Percentiles rank a stretch among this genome's conserved stretches.
Evolutionary conservation across 495 filamentous ascomycete species (phyloP).

Genomic region (Aspergillus hancockii): DNA sequence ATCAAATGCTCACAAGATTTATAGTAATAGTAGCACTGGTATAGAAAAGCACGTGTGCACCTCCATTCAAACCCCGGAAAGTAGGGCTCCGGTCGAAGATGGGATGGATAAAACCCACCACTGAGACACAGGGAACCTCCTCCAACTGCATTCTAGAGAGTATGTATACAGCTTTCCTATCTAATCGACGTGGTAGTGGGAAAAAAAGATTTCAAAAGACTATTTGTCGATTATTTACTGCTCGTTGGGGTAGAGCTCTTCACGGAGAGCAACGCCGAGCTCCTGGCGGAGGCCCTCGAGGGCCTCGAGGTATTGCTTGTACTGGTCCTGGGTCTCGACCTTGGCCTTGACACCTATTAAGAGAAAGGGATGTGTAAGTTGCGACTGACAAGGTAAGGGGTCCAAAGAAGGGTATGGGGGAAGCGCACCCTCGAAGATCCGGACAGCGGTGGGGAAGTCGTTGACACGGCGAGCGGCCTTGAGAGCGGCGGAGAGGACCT

Average conservation of each 20-base stretch:
- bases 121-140: slow-evolving; percentile 16
- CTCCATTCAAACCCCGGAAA: slow-evolving; percentile 13
- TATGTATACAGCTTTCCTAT: slow-evolving; percentile 53
- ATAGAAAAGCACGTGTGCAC: slow-evolving; percentile 30
- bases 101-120: slow-evolving; percentile 8
- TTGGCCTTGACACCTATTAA: slow-evolving; percentile 94
- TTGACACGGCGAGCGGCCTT: slow-evolving; percentile 93
- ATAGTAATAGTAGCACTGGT: slow-evolving; percentile 26
- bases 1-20: slow-evolving; percentile 27
- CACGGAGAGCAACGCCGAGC: slow-evolving; percentile 86
- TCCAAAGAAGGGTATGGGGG: slow-evolving; percentile 2
- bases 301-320: slow-evolving; percentile 93
- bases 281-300: slow-evolving; percentile 92
- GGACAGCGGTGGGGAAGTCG: slow-evolving; percentile 96
- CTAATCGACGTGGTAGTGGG: slow-evolving; percentile 29
- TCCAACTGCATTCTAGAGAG: slow-evolving; percentile 44
- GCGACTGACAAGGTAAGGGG: background rate
- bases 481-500: slow-evolving; percentile 88
- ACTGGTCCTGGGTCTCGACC: slow-evolving; percentile 97
- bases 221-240: slow-evolving; percentile 39
- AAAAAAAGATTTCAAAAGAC: slow-evolving; percentile 11
- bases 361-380: slow-evolving; percentile 19
- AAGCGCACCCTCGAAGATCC: slow-evolving; percentile 90
- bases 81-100: slow-evolving; percentile 2
- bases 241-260: slow-evolving; percentile 89